Percentiles rank a stretch among this genome's conserved stretches.
Conservation (phyloP, 306 rosid genomes). For the Erythrophleum fordii region DNA sequence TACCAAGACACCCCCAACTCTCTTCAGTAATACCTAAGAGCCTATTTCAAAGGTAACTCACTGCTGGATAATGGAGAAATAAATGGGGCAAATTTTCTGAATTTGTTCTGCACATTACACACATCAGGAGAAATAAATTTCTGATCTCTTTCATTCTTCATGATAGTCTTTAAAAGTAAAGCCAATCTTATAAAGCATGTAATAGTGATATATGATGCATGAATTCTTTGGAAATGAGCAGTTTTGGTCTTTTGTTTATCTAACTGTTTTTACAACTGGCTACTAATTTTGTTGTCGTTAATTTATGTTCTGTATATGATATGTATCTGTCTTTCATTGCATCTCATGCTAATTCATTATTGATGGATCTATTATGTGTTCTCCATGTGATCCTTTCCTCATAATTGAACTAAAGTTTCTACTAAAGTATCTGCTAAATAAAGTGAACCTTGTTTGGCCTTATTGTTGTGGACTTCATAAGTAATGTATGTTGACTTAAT, state of each 20-base stretch:
- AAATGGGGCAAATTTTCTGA: not conserved
- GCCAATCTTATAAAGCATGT: slow-evolving; percentile 7
- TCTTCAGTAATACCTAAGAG: not conserved
- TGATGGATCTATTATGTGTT: slow-evolving; percentile 11
- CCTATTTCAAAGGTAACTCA: not conserved
- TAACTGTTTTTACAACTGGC: not conserved
- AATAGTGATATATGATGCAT: slow-evolving; percentile 13
- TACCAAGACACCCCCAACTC: not conserved
- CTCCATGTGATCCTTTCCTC: not conserved
- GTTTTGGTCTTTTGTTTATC: not conserved
- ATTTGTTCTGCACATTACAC: not conserved
- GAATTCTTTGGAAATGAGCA: slow-evolving; percentile 17
- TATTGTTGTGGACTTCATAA: slow-evolving; percentile 21
- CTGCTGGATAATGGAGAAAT: not conserved
- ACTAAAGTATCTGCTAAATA: not conserved
- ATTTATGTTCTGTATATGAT: not conserved
- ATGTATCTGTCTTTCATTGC: not conserved
- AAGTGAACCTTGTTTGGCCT: slow-evolving; percentile 22
- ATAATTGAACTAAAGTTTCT: not conserved
- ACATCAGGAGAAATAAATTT: not conserved
- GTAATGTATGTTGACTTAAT: slow-evolving; percentile 15
- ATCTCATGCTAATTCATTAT: slow-evolving; percentile 11
- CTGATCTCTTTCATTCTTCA: not conserved
- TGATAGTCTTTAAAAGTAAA: slow-evolving; percentile 3
- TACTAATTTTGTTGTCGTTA: not conserved